Evolutionary conservation across 345 rosid species (phyloP), one percentile per base, ranked within the genome.

Genomic region (Adansonia digitata): DNA sequence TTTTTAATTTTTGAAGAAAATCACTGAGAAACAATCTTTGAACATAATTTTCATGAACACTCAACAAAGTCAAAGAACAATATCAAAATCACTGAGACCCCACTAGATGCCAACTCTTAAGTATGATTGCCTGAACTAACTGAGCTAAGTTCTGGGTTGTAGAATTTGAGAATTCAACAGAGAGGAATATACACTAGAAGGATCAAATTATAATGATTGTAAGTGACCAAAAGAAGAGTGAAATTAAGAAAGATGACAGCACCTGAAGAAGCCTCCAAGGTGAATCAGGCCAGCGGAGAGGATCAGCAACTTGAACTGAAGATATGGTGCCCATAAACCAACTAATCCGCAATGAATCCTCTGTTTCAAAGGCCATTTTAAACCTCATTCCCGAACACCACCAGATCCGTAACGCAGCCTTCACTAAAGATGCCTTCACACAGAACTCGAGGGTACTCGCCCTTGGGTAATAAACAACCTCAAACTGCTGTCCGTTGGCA

Each of bases 251-350:
- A 43, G 17, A 22, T 55, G 42, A 48, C n/a, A 52, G 17, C 79
- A 90, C 94, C 94, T 83, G 92, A n/a, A 90, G 91, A 81, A 90
- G 92, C 59, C 91, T 78, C 94, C 94, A 90, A 0, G 94, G 94
- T 0, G 94, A 90, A 51, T 87, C 87, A 52, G 92, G 86, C 94
- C 94, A 90, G 61, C 75, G 80, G 20, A 84, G 75, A 43, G 85
- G 90, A 69, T 90, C 91, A 51, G 88, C 84, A 70, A 88, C 89
- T 70, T 84, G 92, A 77, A 85, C 91, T 42, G 88, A 81, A 72
- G 94, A 88, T 34, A 88, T 81, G 6, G 90, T 87, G 74, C 94
- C 94, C 91, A 88, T 88, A 60, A 90, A 90, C 92, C 94, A 90
- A 72, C 94, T 90, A 73, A 90, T 87, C 73, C 92, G 80, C 0